Conservation (phyloP, 2,329 filamentous ascomycete species). For the Trichoderma sp. region DNA sequence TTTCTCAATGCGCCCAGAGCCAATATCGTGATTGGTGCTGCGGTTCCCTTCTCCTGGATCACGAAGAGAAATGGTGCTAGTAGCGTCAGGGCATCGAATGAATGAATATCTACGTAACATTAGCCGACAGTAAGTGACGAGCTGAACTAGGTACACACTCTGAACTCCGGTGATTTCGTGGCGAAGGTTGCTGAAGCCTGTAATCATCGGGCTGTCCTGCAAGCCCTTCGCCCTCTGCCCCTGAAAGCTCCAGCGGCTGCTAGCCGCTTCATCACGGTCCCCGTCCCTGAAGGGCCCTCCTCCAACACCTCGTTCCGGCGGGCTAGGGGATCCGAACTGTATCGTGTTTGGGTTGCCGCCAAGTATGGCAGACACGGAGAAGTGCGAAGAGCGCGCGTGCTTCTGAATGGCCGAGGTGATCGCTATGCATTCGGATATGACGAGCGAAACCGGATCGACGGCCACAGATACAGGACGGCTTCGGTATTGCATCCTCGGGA, state of each 20-base stretch:
- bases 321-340: slow-evolving; percentile 54
- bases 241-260: slow-evolving; percentile 87
- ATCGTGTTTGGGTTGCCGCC: slow-evolving; percentile 70
- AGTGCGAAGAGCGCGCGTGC: slow-evolving; percentile 92
- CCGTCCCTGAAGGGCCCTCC: slow-evolving; percentile 37
- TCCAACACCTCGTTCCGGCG: slow-evolving; percentile 47
- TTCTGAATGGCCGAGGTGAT: slow-evolving; percentile 99
- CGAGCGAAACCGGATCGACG: slow-evolving; percentile 85
- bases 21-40: slow-evolving; percentile 92
- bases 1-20: slow-evolving; percentile 93
- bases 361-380: slow-evolving; percentile 92
- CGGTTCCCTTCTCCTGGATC: slow-evolving; percentile 93
- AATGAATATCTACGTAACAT: slow-evolving; percentile 68
- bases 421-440: slow-evolving; percentile 98
- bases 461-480: slow-evolving; percentile 73
- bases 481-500: slow-evolving; percentile 59
- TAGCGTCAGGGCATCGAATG: slow-evolving; percentile 85
- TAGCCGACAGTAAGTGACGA: slow-evolving; percentile 18
- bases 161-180: slow-evolving; percentile 85
- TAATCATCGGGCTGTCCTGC: slow-evolving; percentile 95
- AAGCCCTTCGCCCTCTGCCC: slow-evolving; percentile 97
- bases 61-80: slow-evolving; percentile 95
- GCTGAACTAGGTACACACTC: slow-evolving; percentile 53
- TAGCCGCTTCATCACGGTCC: slow-evolving; percentile 59
- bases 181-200: slow-evolving; percentile 86